phyloP scores from a whole-genome alignment of 441 rosid genomes.

The Manihot esculenta region DNA sequence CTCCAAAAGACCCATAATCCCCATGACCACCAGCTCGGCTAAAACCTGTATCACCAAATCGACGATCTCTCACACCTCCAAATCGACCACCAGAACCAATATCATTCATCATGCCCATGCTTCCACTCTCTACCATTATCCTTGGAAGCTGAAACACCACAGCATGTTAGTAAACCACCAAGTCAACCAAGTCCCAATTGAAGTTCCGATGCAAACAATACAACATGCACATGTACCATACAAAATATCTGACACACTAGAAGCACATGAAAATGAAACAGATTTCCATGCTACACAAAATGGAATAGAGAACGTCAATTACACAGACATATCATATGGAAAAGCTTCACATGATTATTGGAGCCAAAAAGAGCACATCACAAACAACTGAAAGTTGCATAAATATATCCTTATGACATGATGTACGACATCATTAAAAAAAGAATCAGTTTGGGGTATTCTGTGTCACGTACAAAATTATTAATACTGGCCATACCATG shows the following conservation, averaged over 20 bases:
- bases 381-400: neutral
- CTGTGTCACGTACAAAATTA: neutral
- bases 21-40: constrained; percentile 40
- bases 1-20: constrained; percentile 35
- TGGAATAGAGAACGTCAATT: neutral
- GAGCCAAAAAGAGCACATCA: neutral
- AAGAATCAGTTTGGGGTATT: neutral
- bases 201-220: neutral
- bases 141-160: constrained; percentile 65
- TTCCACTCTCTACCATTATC: constrained; percentile 55
- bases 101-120: constrained; percentile 41
- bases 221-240: neutral
- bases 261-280: neutral
- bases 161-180: neutral
- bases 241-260: neutral
- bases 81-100: constrained; percentile 45
- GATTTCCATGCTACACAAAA: neutral
- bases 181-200: neutral
- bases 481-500: neutral
- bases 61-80: constrained; percentile 51
- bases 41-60: constrained; percentile 43
- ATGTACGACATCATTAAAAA: neutral
- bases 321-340: neutral
- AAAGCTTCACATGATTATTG: neutral
- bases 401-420: neutral